Conservation (phyloP, 176 grass and related monocot species). For the Rhynchospora tenuis region DNA sequence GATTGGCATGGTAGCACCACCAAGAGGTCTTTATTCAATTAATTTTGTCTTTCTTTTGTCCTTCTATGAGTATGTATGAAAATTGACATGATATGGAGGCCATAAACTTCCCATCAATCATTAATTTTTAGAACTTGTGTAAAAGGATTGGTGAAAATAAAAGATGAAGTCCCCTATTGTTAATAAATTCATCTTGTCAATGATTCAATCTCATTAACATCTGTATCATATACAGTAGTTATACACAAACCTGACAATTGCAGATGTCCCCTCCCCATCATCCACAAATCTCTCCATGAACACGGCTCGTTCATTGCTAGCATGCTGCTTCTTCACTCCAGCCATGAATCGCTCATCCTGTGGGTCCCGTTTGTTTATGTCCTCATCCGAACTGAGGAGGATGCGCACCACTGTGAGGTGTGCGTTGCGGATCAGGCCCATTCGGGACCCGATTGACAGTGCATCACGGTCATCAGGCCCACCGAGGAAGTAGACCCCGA, state of each 20-base stretch:
- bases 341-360: background rate
- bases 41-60: background rate
- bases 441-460: constrained; percentile 38
- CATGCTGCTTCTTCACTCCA: background rate
- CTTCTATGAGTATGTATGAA: background rate
- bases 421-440: constrained; percentile 9
- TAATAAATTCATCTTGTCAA: background rate
- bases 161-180: too few species aligned
- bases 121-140: background rate
- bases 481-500: constrained; percentile 59
- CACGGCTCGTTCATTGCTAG: background rate
- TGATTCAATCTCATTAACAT: background rate
- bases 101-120: background rate
- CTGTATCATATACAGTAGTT: too few species aligned
- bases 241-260: background rate
- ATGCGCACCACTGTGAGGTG: constrained; percentile 49
- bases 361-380: constrained; percentile 8
- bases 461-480: constrained; percentile 67
- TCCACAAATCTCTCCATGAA: constrained; percentile 28
- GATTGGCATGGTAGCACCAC: background rate
- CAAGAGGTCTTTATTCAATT: background rate
- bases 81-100: background rate
- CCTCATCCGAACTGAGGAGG: constrained; percentile 30
- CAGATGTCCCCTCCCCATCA: constrained; percentile 25
- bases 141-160: background rate